Evolutionary conservation across 75 land plant species (phyloP).

Genomic region (Ceratopteris richardii): DNA sequence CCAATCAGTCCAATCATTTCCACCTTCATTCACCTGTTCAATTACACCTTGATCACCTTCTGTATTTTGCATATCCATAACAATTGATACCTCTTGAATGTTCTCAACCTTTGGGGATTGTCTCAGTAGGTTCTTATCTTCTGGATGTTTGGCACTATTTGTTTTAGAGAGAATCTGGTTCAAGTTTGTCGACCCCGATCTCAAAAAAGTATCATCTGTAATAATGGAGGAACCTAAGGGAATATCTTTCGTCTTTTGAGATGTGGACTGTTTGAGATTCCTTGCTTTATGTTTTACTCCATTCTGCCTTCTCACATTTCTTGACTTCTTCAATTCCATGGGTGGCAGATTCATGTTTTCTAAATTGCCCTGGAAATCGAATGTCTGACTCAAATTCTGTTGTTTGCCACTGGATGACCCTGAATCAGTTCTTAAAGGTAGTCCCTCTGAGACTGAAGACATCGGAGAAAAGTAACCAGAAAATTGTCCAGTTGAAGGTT

Average conservation of each 20-base stretch:
- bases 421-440: neutral
- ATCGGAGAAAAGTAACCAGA: neutral
- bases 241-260: constrained; percentile 36
- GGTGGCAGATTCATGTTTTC: neutral
- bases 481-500: neutral
- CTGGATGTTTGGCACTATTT: constrained; percentile 25
- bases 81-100: neutral
- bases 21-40: constrained; percentile 30
- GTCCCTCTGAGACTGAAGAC: neutral
- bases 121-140: constrained; percentile 21
- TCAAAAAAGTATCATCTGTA: constrained; percentile 23
- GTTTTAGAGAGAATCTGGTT: neutral
- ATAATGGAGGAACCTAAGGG: constrained; percentile 84
- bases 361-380: constrained; percentile 33
- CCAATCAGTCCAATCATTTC: neutral
- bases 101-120: constrained; percentile 7
- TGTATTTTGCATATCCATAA: constrained; percentile 41
- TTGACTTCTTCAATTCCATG: constrained; percentile 27
- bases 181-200: neutral
- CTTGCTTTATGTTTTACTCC: constrained; percentile 15
- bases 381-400: constrained; percentile 8
- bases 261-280: constrained; percentile 11
- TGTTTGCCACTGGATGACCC: constrained; percentile 6
- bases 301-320: constrained; percentile 13
- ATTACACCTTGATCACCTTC: constrained; percentile 25